Evolutionary conservation across 2,329 filamentous ascomycete species (phyloP), one percentile per base, ranked within the genome.

Genomic region (Phoma herbarum): DNA sequence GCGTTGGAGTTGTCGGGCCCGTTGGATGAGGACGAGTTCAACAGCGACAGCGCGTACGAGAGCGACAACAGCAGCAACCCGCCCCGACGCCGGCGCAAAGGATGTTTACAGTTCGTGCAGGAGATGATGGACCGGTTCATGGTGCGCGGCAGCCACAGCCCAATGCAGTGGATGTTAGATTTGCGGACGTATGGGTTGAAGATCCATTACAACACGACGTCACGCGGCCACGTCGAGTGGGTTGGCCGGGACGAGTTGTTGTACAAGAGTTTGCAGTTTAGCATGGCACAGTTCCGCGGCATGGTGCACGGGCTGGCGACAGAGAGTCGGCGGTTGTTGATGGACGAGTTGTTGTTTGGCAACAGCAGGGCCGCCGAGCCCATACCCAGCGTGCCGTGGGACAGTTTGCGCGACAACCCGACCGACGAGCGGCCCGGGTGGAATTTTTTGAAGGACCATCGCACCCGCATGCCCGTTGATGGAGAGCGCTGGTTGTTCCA

Each of bases 141-240:
- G 11, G 60, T 64, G 22, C 28, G 53, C 10, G 56, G 61, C 9
- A 66, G 52, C 45, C 29, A 59, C 23, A 50, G 51, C 18, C 58
- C 44, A 10, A 61, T 68, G 37, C 23, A 66, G 44, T 68, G 35
- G 65, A 62, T 65, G 39, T 46, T 66, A 22, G 57, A 60, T 46
- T 55, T 65, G 35, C 55, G 51, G 33, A 60, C 49, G 39, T 65
- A 63, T 25, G 35, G 62, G 20, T 46, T 64, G 20, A 64, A 62
- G 49, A 58, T 64, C 29, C 18, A 61, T 47, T 60, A 61, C 18
- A 64, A 68, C 39, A 64, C 44, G 3, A 68, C 51, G 31, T 44
- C 42, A 20, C 46, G 20, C 16, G 46, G 60, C 18, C 28, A 61
- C 14, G 47, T 61, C 1, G 45, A 62, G 18, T 66, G 33, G 52